phyloP scores from a whole-genome alignment of 306 rosid genomes.

The Quercus variabilis region DNA sequence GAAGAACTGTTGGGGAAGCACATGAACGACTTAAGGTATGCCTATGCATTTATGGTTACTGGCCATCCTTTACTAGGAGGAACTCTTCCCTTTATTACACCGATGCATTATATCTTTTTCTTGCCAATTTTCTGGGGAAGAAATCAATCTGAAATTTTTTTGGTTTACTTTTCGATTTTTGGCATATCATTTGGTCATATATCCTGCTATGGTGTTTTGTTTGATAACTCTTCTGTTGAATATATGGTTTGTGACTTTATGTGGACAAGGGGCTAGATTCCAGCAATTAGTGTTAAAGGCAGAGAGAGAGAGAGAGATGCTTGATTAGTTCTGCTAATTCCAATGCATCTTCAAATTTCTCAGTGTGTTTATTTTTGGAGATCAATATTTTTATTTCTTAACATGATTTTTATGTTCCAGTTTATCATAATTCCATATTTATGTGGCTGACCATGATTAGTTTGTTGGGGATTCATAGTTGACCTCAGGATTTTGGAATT shows the following conservation, averaged over 20 bases:
- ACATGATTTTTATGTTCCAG: background rate
- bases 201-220: background rate
- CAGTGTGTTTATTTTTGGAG: background rate
- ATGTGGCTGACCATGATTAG: too few species aligned
- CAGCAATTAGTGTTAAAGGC: background rate
- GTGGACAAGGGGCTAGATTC: background rate
- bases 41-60: slow-evolving; percentile 8
- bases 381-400: background rate
- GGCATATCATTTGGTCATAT: background rate
- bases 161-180: background rate
- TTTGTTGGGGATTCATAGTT: too few species aligned
- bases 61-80: background rate
- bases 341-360: background rate
- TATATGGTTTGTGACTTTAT: background rate
- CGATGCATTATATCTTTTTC: background rate
- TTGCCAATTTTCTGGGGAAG: background rate
- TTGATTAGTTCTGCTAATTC: too few species aligned
- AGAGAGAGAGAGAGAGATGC: too few species aligned
- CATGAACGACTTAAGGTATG: slow-evolving; percentile 91
- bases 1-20: slow-evolving; percentile 87
- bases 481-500: too few species aligned
- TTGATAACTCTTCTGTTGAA: background rate
- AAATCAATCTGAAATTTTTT: background rate
- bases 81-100: too few species aligned
- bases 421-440: background rate